These are phyloP conservation scores for Moringa oleifera DNA, from an alignment of 345 rosid genomes.

Conservation along the genomic window DNA sequence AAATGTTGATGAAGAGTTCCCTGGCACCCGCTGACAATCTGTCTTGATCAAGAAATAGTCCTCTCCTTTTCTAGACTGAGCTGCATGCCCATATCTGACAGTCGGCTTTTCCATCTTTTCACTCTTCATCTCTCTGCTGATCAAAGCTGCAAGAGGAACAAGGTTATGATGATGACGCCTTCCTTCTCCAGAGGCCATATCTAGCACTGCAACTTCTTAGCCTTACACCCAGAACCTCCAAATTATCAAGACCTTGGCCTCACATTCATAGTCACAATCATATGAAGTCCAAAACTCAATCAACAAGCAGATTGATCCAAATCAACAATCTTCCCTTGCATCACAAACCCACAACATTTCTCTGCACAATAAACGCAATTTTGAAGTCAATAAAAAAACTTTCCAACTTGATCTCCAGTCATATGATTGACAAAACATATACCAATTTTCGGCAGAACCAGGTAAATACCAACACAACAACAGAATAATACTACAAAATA, in stretches of 20 bases:
- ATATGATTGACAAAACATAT: background rate
- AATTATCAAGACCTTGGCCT: constrained; percentile 17
- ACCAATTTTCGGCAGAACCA: constrained; percentile 1
- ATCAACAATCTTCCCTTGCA: constrained; percentile 9
- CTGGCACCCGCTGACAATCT: constrained; percentile 61
- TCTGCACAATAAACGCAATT: constrained; percentile 7
- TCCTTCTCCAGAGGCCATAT: constrained; percentile 67
- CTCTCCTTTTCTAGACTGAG: constrained; percentile 87
- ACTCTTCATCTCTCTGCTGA: constrained; percentile 53
- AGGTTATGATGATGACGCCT: constrained; percentile 45
- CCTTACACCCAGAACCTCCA: constrained; percentile 13
- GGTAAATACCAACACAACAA: background rate
- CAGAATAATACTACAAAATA: background rate
- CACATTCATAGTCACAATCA: constrained; percentile 14
- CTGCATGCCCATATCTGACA: constrained; percentile 60
- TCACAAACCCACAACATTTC: constrained; percentile 5
- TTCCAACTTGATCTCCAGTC: constrained; percentile 36
- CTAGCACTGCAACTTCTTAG: constrained; percentile 8
- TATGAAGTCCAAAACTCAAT: background rate
- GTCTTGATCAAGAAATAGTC: constrained; percentile 70
- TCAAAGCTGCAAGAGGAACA: constrained; percentile 77
- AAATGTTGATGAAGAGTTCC: constrained; percentile 56
- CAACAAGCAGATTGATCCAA: constrained; percentile 1
- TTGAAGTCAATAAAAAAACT: constrained; percentile 16
- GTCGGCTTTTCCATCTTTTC: constrained; percentile 86